Evolutionary conservation across 352 stramenopile species (phyloP).

Genomic region (Pythium guiyangense): DNA sequence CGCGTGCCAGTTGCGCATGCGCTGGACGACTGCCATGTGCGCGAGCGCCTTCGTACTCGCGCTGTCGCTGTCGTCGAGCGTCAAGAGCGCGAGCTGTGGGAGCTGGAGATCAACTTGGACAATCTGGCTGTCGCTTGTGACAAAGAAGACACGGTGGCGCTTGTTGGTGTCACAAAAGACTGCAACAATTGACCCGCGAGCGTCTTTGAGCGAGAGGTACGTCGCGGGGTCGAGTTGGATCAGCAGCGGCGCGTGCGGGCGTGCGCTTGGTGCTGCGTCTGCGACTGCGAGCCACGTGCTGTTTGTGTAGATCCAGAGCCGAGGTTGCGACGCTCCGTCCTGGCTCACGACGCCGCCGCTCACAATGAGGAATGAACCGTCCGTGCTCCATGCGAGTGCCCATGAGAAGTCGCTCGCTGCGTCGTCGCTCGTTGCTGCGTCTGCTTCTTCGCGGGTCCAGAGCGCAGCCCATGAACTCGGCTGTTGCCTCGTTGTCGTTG

Average conservation of each 20-base stretch:
- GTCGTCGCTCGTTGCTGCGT: slow-evolving; percentile 1
- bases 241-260: slow-evolving; percentile 13
- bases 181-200: slow-evolving; percentile 18
- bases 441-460: background rate
- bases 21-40: slow-evolving; percentile 36
- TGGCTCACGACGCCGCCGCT: slow-evolving; percentile 19
- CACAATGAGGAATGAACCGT: slow-evolving; percentile 46
- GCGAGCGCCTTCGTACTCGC: slow-evolving; percentile 11
- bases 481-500: background rate
- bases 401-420: slow-evolving; percentile 10
- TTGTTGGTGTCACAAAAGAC: slow-evolving; percentile 38
- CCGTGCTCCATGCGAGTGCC: slow-evolving; percentile 47
- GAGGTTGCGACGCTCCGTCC: slow-evolving; percentile 16
- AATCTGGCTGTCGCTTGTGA: slow-evolving; percentile 35
- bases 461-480: background rate
- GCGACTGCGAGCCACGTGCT: slow-evolving; percentile 30
- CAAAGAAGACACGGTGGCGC: slow-evolving; percentile 31
- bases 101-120: slow-evolving; percentile 45
- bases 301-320: slow-evolving; percentile 43
- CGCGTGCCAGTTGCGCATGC: slow-evolving; percentile 55
- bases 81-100: slow-evolving; percentile 23
- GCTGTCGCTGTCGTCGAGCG: too few relatives aligned
- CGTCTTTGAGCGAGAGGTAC: slow-evolving; percentile 32
- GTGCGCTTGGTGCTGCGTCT: background rate
- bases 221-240: slow-evolving; percentile 25